These are phyloP conservation scores for Hypoxylon intermedium DNA, from an alignment of 495 filamentous ascomycete genomes.

Conservation along the genomic window DNA sequence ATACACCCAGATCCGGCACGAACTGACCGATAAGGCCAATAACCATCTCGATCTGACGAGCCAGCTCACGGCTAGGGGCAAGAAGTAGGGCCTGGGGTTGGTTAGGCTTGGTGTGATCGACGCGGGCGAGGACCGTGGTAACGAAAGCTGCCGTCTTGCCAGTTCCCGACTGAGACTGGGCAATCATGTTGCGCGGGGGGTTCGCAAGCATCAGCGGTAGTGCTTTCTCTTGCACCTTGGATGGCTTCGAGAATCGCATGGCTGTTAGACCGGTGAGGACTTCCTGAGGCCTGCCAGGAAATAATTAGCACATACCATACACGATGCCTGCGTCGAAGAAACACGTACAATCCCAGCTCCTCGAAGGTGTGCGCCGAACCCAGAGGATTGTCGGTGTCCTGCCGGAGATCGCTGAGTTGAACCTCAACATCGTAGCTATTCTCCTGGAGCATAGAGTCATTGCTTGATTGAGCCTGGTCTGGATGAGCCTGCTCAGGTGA, in stretches of 20 bases:
- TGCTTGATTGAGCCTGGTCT: not conserved
- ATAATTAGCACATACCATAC: slow-evolving; percentile 20
- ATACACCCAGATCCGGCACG: slow-evolving; percentile 70
- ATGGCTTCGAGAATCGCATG: slow-evolving; percentile 93
- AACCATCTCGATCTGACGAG: slow-evolving; percentile 90
- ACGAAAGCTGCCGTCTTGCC: slow-evolving; percentile 98
- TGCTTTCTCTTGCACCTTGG: slow-evolving; percentile 94
- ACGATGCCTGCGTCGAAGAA: too few relatives aligned
- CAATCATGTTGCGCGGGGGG: slow-evolving; percentile 90
- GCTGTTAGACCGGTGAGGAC: slow-evolving; percentile 67
- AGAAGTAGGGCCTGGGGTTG: slow-evolving; percentile 87
- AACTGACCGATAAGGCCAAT: slow-evolving; percentile 82
- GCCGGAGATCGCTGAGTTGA: slow-evolving; percentile 87
- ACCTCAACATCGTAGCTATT: slow-evolving; percentile 82
- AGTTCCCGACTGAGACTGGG: slow-evolving; percentile 97
- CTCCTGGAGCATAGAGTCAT: slow-evolving; percentile 65
- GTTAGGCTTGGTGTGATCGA: slow-evolving; percentile 70
- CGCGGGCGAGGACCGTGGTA: slow-evolving; percentile 83
- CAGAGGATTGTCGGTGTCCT: slow-evolving; percentile 84
- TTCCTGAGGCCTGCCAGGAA: slow-evolving; percentile 43
- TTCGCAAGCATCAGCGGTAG: slow-evolving; percentile 84
- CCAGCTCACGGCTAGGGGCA: slow-evolving; percentile 92
- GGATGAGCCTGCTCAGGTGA: slow-evolving; percentile 36
- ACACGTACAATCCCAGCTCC: slow-evolving; percentile 79
- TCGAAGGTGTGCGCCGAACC: slow-evolving; percentile 86